Evolutionary conservation across 129 eudicot species (phyloP).

Genomic region (Flaveria ramosissima): DNA sequence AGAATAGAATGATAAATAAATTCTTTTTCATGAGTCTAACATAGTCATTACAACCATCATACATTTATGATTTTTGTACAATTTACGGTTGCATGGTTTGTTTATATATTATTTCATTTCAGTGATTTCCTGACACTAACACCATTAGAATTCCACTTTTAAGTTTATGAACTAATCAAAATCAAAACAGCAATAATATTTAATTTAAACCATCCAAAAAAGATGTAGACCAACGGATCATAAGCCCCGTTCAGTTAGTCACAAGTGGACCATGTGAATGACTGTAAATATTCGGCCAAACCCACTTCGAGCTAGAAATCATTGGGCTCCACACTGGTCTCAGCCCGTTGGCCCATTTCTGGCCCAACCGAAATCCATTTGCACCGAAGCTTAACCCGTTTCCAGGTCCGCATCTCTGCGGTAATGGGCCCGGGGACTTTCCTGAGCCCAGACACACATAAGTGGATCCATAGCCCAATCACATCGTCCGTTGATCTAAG

Average conservation of each 20-base stretch:
- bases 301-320: constrained; percentile 11
- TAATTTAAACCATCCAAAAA: background rate
- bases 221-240: constrained; percentile 26
- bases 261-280: constrained; percentile 38
- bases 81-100: no score
- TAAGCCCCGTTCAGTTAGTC: constrained; percentile 60
- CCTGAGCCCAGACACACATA: constrained; percentile 17
- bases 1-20: no score
- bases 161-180: no score
- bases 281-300: constrained; percentile 41
- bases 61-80: no score
- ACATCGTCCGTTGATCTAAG: constrained; percentile 26
- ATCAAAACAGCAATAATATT: background rate
- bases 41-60: no score
- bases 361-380: background rate
- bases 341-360: constrained; percentile 17
- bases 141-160: no score
- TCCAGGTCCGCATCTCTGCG: constrained; percentile 47
- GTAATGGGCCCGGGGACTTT: constrained; percentile 43
- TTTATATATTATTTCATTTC: no score
- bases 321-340: no score
- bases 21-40: no score
- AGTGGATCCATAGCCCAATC: constrained; percentile 11
- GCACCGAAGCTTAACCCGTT: constrained; percentile 29
- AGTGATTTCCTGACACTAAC: no score